Evolutionary conservation across 768 basidiomycete species (phyloP).

Genomic region (Kwoniella pini): DNA sequence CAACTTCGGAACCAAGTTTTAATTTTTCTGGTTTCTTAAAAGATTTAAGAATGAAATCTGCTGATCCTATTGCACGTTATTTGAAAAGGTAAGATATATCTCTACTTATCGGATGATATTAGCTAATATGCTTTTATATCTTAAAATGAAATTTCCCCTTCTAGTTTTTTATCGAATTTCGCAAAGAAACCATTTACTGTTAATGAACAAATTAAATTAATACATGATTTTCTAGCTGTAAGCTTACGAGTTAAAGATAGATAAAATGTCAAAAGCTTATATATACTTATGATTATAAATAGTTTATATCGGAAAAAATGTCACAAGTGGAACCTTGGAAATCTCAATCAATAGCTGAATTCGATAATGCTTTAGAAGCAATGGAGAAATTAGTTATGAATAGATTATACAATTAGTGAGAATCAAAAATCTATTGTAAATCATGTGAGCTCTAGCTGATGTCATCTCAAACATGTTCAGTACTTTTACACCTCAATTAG

Average conservation of each 20-base stretch:
- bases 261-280: too few species aligned
- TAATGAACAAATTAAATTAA: constrained; percentile 89
- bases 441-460: too few species aligned
- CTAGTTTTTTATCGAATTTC: constrained; percentile 94
- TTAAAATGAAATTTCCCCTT: neutral
- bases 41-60: constrained; percentile 83
- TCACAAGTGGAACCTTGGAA: constrained; percentile 63
- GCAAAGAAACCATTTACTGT: constrained; percentile 87
- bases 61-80: constrained; percentile 93
- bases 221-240: constrained; percentile 88
- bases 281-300: constrained; percentile 1
- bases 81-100: constrained; percentile 79
- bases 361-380: constrained; percentile 95
- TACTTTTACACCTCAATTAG: constrained; percentile 87
- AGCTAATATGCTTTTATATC: neutral
- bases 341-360: constrained; percentile 73
- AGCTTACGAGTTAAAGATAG: constrained; percentile 42
- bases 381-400: constrained; percentile 99
- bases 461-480: constrained; percentile 56
- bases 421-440: too few species aligned
- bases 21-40: constrained; percentile 95
- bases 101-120: neutral
- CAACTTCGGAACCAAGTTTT: constrained; percentile 57
- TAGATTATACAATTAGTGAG: constrained; percentile 88
- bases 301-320: constrained; percentile 94